These are phyloP conservation scores for Panicum miliaceum DNA, from an alignment of 176 grass and related monocot species.

Conservation along the genomic window DNA sequence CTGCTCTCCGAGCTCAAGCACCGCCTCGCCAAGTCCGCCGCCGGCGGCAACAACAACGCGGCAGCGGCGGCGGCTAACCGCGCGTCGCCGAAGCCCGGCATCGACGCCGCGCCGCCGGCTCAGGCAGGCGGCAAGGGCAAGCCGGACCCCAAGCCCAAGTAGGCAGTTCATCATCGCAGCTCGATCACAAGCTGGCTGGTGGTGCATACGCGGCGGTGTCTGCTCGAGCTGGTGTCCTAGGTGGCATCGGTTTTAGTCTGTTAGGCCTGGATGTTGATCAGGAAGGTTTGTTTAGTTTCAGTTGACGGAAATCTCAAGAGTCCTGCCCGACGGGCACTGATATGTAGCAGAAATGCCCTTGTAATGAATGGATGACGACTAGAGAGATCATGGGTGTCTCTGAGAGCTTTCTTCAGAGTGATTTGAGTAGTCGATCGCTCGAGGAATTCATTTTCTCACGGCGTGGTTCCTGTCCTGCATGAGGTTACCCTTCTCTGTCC, in stretches of 20 bases:
- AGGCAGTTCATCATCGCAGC: not conserved
- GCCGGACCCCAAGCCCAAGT: conserved; percentile 18
- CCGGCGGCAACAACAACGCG: not conserved
- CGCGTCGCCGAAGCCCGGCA: conserved; percentile 27
- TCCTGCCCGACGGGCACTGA: not conserved
- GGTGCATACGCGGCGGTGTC: not conserved
- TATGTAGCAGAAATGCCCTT: not conserved
- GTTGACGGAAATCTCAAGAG: not conserved
- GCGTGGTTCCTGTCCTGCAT: conserved; percentile 9
- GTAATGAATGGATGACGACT: not conserved
- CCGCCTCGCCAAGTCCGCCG: conserved; percentile 57
- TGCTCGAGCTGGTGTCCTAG: not conserved
- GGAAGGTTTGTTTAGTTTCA: conserved; percentile 19
- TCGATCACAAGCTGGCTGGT: too few species aligned
- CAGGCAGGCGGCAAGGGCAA: conserved; percentile 42
- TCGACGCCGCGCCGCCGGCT: conserved; percentile 11
- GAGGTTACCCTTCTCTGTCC: not conserved
- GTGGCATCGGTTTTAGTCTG: conserved; percentile 32
- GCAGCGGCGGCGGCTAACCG: conserved; percentile 11
- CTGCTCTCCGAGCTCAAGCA: conserved; percentile 86
- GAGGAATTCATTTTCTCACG: not conserved
- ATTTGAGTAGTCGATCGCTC: not conserved
- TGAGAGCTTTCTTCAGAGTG: not conserved
- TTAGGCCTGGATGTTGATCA: not conserved
- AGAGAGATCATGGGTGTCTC: not conserved